These are phyloP conservation scores for Lophiotrema nucula DNA, from an alignment of 495 filamentous ascomycete genomes.

Conservation along the genomic window DNA sequence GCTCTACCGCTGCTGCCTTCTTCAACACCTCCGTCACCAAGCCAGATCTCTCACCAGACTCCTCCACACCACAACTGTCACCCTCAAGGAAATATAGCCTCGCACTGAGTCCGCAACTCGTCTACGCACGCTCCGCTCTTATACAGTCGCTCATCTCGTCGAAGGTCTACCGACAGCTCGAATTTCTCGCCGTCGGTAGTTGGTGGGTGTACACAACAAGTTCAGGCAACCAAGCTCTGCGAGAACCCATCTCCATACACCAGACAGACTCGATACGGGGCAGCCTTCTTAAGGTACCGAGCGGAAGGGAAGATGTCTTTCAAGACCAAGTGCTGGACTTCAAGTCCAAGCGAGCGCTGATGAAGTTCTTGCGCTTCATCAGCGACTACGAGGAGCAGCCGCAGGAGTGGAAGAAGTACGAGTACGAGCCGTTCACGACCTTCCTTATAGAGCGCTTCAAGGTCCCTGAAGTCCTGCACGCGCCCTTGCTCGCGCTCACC, in stretches of 20 bases:
- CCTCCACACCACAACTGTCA: constrained; percentile 51
- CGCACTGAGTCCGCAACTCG: constrained; percentile 78
- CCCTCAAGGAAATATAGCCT: constrained; percentile 79
- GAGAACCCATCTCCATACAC: neutral
- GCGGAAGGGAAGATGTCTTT: constrained; percentile 85
- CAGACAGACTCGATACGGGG: neutral
- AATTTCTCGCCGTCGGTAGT: constrained; percentile 90
- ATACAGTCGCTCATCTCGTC: constrained; percentile 79
- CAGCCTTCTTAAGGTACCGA: constrained; percentile 53
- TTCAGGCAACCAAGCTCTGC: neutral
- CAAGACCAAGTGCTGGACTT: constrained; percentile 67
- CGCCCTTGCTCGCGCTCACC: constrained; percentile 75
- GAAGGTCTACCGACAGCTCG: constrained; percentile 80
- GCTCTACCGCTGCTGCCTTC: constrained; percentile 22
- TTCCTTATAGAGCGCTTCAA: constrained; percentile 73
- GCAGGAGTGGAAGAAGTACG: constrained; percentile 50
- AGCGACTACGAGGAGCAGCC: constrained; percentile 57
- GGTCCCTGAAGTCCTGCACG: constrained; percentile 65
- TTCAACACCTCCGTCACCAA: constrained; percentile 23
- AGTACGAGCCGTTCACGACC: constrained; percentile 54
- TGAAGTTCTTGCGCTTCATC: constrained; percentile 85
- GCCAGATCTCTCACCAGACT: constrained; percentile 6
- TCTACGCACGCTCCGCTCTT: constrained; percentile 78
- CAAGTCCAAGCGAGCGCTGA: constrained; percentile 74
- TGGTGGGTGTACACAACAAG: constrained; percentile 70